These are phyloP conservation scores for Boletus nobilissimus DNA, from an alignment of 1,284 basidiomycete species.

Conservation along the genomic window DNA sequence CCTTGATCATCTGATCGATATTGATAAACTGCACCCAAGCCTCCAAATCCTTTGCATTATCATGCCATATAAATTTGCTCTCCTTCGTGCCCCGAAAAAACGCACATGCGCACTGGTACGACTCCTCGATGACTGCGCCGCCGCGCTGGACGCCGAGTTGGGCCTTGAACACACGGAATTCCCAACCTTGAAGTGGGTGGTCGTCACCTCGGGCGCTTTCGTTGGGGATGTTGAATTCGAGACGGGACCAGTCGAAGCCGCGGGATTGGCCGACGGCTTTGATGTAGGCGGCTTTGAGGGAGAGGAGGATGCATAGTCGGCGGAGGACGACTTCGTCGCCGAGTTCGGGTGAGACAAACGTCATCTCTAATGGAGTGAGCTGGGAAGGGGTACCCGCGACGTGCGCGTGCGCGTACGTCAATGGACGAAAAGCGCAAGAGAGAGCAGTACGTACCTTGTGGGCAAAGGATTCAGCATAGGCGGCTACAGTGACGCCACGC, in stretches of 20 bases:
- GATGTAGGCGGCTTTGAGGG: constrained; percentile 81
- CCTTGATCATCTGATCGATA: constrained; percentile 81
- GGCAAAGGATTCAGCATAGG: constrained; percentile 74
- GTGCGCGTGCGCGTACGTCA: not conserved
- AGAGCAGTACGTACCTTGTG: constrained; percentile 67
- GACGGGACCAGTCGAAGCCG: constrained; percentile 81
- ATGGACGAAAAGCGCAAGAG: not conserved
- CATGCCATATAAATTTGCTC: constrained; percentile 76
- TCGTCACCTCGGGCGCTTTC: constrained; percentile 71
- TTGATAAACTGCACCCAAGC: constrained; percentile 84
- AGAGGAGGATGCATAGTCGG: constrained; percentile 76
- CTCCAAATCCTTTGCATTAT: constrained; percentile 70
- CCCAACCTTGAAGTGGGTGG: constrained; percentile 77
- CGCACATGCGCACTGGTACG: constrained; percentile 78
- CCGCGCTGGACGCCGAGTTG: constrained; percentile 70
- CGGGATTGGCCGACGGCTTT: constrained; percentile 81
- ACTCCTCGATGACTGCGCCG: constrained; percentile 65
- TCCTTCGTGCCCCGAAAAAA: constrained; percentile 75
- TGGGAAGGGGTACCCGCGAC: constrained; percentile 38
- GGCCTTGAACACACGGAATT: constrained; percentile 82
- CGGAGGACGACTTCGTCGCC: constrained; percentile 73
- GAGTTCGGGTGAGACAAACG: constrained; percentile 60
- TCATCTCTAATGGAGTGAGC: constrained; percentile 71
- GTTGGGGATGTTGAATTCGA: constrained; percentile 79
- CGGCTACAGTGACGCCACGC: constrained; percentile 62